Conservation (phyloP, 23 red algal genomes). For the Agarophyton chilense region DNA sequence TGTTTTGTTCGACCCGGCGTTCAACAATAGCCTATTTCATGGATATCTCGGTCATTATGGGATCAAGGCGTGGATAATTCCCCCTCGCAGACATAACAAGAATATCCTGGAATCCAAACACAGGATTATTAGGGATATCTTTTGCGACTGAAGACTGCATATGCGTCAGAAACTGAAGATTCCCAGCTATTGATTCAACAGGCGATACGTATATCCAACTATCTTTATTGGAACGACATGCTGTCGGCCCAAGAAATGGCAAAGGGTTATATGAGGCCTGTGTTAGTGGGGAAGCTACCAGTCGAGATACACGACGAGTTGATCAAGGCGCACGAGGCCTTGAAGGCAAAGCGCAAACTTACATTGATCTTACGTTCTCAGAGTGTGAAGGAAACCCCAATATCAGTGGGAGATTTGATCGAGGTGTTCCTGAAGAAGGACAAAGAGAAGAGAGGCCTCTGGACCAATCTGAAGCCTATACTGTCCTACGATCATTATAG, state of each 20-base stretch:
- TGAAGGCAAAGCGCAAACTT: not conserved
- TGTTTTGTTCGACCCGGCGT: conserved; percentile 11
- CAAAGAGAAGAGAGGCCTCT: conserved; percentile 10
- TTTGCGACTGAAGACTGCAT: not conserved
- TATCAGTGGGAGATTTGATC: not conserved
- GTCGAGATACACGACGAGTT: not conserved
- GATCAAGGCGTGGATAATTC: not conserved
- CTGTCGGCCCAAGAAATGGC: not conserved
- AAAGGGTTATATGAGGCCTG: conserved; percentile 6
- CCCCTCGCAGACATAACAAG: conserved; percentile 9
- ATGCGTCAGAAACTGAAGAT: not conserved
- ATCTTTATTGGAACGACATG: not conserved
- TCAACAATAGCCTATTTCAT: not conserved
- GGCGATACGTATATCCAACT: not conserved
- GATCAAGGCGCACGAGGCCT: not conserved
- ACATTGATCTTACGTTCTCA: not conserved
- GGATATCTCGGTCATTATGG: not conserved
- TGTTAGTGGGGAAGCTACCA: not conserved
- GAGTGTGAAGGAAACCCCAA: not conserved
- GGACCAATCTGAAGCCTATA: not conserved
- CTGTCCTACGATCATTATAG: not conserved
- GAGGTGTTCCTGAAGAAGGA: not conserved
- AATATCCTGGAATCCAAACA: conserved; percentile 22
- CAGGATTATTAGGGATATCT: conserved; percentile 3
- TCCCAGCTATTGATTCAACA: not conserved